Evolutionary conservation across 352 stramenopile species (phyloP), one percentile per base, ranked within the genome.

Genomic region (Phytopythium aichiense): DNA sequence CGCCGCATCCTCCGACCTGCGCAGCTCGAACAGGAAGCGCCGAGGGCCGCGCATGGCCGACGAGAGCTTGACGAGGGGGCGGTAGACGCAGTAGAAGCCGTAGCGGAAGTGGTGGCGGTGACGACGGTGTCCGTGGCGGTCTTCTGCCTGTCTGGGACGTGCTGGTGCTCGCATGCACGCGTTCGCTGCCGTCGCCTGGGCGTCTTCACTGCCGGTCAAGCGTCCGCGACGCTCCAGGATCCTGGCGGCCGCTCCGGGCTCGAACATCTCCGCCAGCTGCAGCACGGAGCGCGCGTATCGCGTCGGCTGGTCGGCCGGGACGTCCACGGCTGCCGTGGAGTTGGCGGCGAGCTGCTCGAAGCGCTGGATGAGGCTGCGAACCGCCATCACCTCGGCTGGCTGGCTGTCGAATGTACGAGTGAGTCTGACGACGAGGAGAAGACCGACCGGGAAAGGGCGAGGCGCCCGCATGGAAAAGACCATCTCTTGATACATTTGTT

Each of bases 401-500:
- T 52, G 12, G 6, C 22, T 31, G 45, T 30, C n/a, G 8, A 52
- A 20, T 49, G 42, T 7, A 49, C 42, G 22, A 49, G 42, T 49
- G 42, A n/a, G 42, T 35, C 4, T 35, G 4, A 30, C 8, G 28
- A 31, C 11, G 9, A 4, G 23, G 31, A 35, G 31, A 23, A 18
- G 46, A 53, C 9, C 20, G 46, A 35, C 22, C 13, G 46, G 15
- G 46, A 53, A n/a, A 35, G 46, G 25, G 22, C 22, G 46, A 53
- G 25, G 20, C 42, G 7, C 42, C n/a, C n/a, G 42, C 42, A 18
- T n/a, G 18, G 23, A 35, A 53, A 35, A 53, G 46, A 53, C 23
- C 22, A 52, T 18, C 45, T 30, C n/a, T 53, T 30, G 46, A 53
- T 53, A 53, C 46, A 53, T 53, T 53, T 30, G 45, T 31, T 51